Base-by-base conservation (phyloP, 306 rosid genomes). In the Vachellia collinsii region DNA sequence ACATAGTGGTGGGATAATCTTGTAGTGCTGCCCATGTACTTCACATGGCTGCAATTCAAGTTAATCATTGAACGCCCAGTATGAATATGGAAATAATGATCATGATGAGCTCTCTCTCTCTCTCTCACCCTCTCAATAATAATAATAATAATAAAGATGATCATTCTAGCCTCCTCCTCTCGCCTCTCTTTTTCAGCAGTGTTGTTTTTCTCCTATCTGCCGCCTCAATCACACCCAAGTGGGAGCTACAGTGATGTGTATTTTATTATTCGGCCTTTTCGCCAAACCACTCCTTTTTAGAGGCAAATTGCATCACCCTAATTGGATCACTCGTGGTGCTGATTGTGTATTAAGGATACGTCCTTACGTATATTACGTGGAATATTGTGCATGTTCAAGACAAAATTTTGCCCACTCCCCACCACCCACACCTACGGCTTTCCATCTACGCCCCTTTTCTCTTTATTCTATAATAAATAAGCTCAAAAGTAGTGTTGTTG, bases 31-130 rank as follows among this genome's bases (percentile, higher is more conserved):
- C 71, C 79, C 76, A 83, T 81, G 85, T 74, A 79, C 75, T 83
- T 83, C 92, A 90, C 90, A 88, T 90, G 90, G 87, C 80, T 72
- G 54, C 89, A 87, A 85, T 87, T 85, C 85, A 67, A 50, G 88
- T 88, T 84, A 90, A 90, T 88, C 83, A 88, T 87, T 88, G 92
- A 88, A 51, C 75, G 67, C 74, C 85, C 88, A 82, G 81, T 77
- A 79, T 50, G 62, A 68, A 79, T 81, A 84, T 86, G 87, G 88
- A 56, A 83, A 83, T 61, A 74, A 88, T 90, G 77, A 81, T 87
- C 83, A 72, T 7, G 34, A 56, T 56, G 1, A 8, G 11, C 25
- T 20, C 62, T 1, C 62, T 20, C 62, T n/a, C 12, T 1, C 23
- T 54, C 62, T 54, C 22, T 48, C 59, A 1, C 22, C 17, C 20